phyloP scores from a whole-genome alignment of 257 asterid species.

The Jasminum sambac region DNA sequence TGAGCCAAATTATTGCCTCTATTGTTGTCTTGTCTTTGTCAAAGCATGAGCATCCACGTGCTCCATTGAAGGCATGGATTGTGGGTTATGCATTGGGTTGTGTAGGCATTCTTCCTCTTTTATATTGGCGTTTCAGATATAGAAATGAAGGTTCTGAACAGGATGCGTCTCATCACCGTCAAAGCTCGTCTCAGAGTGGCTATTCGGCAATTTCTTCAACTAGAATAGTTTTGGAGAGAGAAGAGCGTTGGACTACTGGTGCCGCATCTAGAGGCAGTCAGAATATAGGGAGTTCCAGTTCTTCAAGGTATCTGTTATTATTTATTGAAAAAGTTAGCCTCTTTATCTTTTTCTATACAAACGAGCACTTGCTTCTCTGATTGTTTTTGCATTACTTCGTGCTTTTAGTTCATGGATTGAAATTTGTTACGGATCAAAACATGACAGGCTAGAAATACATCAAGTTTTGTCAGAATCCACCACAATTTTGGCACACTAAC shows the following conservation, averaged over 20 bases:
- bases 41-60: slow-evolving; percentile 71
- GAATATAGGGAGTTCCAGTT: slow-evolving; percentile 40
- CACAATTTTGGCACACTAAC: background rate
- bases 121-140: slow-evolving; percentile 79
- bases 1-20: slow-evolving; percentile 86
- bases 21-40: slow-evolving; percentile 69
- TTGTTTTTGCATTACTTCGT: background rate
- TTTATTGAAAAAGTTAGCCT: slow-evolving; percentile 9
- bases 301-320: slow-evolving; percentile 56
- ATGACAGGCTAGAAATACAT: slow-evolving; percentile 7
- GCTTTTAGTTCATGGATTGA: background rate
- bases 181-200: slow-evolving; percentile 50
- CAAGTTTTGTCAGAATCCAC: background rate
- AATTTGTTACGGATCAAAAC: background rate
- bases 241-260: slow-evolving; percentile 47
- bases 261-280: slow-evolving; percentile 49
- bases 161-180: slow-evolving; percentile 56
- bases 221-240: slow-evolving; percentile 51
- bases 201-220: slow-evolving; percentile 46
- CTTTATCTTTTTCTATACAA: slow-evolving; percentile 3
- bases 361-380: background rate
- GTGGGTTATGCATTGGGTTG: slow-evolving; percentile 93
- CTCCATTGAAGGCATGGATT: slow-evolving; percentile 80
- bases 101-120: slow-evolving; percentile 78
- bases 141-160: slow-evolving; percentile 73